Evolutionary conservation across 2,329 filamentous ascomycete species (phyloP).

Genomic region (Penicillium sp.): DNA sequence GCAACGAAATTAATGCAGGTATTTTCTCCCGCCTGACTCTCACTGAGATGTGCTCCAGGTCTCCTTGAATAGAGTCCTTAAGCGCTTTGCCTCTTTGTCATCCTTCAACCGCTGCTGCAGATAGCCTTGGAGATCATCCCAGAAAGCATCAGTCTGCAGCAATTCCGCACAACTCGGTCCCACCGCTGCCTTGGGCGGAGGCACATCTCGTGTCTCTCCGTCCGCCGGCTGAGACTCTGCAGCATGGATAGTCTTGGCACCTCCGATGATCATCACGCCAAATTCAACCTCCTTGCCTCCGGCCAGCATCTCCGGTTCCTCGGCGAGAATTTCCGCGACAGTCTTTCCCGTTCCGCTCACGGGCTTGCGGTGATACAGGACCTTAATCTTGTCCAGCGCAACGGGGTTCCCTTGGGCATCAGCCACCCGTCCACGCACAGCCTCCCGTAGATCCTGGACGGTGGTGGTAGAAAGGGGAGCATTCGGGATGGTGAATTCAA

Average conservation of each 20-base stretch:
- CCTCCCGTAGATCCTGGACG: constrained; percentile 76
- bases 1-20: not conserved
- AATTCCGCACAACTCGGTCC: constrained; percentile 63
- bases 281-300: constrained; percentile 68
- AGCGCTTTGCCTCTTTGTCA: constrained; percentile 64
- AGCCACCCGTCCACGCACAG: constrained; percentile 66
- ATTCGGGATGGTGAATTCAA: constrained; percentile 67
- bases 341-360: constrained; percentile 75
- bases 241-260: constrained; percentile 55
- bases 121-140: constrained; percentile 82
- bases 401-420: constrained; percentile 46
- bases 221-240: constrained; percentile 35
- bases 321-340: constrained; percentile 70
- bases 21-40: not conserved
- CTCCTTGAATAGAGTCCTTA: constrained; percentile 69
- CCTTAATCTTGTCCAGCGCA: constrained; percentile 74
- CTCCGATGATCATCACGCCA: constrained; percentile 85
- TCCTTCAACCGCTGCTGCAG: constrained; percentile 79
- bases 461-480: constrained; percentile 70
- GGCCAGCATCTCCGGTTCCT: constrained; percentile 51
- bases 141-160: constrained; percentile 76
- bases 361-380: constrained; percentile 87
- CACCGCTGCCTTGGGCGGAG: constrained; percentile 48
- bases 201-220: constrained; percentile 32
- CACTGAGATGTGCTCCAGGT: constrained; percentile 58